Evolutionary conservation across 192 early-diverging fungal species (phyloP).

Genomic region (Dimargaris xerosporica): DNA sequence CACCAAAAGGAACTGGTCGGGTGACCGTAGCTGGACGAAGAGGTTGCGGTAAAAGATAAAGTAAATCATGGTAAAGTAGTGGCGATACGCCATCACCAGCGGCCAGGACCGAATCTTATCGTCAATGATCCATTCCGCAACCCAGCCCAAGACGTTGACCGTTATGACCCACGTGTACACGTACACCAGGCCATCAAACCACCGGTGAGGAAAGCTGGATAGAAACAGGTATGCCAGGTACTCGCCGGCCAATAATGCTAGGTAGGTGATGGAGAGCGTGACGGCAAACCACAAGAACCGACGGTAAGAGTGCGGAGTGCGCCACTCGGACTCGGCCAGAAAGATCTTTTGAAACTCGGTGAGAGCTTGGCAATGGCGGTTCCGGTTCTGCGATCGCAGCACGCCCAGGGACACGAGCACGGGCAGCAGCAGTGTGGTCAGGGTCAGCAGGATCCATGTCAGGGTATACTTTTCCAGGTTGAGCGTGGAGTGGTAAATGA

Average conservation of each 20-base stretch:
- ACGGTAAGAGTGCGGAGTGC: constrained; percentile 49
- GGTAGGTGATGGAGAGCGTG: constrained; percentile 46
- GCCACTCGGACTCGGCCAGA: constrained; percentile 32
- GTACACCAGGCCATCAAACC: constrained; percentile 45
- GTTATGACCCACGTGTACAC: constrained; percentile 59
- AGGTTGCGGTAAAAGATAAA: constrained; percentile 69
- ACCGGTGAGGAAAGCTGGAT: constrained; percentile 34
- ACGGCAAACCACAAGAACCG: constrained; percentile 67
- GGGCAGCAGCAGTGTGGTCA: constrained; percentile 58
- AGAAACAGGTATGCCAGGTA: constrained; percentile 48
- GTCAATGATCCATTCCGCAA: constrained; percentile 50
- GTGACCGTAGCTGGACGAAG: constrained; percentile 52
- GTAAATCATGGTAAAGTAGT: constrained; percentile 69
- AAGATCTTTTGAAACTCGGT: constrained; percentile 40
- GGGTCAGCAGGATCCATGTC: constrained; percentile 52
- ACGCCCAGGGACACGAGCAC: constrained; percentile 43
- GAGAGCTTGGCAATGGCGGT: constrained; percentile 28
- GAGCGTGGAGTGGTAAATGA: constrained; percentile 35
- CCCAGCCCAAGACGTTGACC: constrained; percentile 46
- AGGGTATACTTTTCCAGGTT: constrained; percentile 37
- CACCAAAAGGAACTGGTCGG: constrained; percentile 45
- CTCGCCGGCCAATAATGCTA: constrained; percentile 51
- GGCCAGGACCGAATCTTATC: constrained; percentile 48
- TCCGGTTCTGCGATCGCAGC: constrained; percentile 29
- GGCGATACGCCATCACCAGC: constrained; percentile 47